phyloP scores from a whole-genome alignment of 2,329 filamentous ascomycete species.

The Anisogramma anomala region DNA sequence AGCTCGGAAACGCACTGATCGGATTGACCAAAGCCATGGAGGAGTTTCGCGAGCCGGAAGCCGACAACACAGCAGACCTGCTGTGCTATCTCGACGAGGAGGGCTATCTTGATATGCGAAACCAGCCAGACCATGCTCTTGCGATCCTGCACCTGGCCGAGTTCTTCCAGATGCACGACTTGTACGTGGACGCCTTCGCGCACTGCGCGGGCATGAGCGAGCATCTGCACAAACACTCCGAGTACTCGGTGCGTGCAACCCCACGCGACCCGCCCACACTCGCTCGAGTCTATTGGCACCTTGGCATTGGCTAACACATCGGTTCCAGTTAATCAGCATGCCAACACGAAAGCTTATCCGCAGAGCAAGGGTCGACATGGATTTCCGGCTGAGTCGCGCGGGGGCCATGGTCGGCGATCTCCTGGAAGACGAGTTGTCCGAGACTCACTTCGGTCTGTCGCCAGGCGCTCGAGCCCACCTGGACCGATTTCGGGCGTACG shows the following conservation, averaged over 20 bases:
- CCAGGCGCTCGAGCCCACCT: conserved; percentile 52
- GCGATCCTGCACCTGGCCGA: conserved; percentile 59
- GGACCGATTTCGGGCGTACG: conserved; percentile 58
- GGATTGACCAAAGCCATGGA: conserved; percentile 54
- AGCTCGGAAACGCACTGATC: conserved; percentile 53
- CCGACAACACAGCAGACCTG: conserved; percentile 50
- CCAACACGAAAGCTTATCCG: conserved; percentile 55
- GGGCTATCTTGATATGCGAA: conserved; percentile 57
- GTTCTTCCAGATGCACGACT: conserved; percentile 45
- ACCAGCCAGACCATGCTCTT: conserved; percentile 56
- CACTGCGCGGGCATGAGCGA: conserved; percentile 73
- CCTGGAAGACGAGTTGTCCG: conserved; percentile 58
- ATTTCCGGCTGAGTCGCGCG: conserved; percentile 47
- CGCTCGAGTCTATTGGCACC: too few species aligned
- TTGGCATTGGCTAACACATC: conserved; percentile 9
- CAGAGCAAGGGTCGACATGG: conserved; percentile 52
- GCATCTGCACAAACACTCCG: conserved; percentile 40
- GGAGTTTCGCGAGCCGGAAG: conserved; percentile 42
- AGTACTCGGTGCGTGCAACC: conserved; percentile 47
- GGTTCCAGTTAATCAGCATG: conserved; percentile 33
- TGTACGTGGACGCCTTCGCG: conserved; percentile 63
- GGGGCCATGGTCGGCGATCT: conserved; percentile 52
- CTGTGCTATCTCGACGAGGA: conserved; percentile 55
- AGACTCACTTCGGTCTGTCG: conserved; percentile 53
- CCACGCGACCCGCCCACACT: neutral